Conservation (phyloP, 768 basidiomycete genomes). For the Boletus rubroflammeus region DNA sequence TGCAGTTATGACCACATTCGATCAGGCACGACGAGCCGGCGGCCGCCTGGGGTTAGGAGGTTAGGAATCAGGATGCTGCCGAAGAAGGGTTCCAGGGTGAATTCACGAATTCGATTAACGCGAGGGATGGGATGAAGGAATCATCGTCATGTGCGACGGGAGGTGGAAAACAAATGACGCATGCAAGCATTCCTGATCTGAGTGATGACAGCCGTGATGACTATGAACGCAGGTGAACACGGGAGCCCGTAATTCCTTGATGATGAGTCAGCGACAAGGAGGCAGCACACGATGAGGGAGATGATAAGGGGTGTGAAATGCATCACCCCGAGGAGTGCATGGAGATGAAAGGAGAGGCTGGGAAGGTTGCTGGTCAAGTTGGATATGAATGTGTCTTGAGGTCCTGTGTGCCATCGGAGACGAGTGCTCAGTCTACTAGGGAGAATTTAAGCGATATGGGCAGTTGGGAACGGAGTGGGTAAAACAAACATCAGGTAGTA, state of each 20-base stretch:
- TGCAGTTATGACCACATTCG: conserved; percentile 14
- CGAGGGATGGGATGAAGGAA: no score
- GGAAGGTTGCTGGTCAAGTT: neutral
- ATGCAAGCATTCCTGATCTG: conserved; percentile 14
- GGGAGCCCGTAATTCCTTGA: conserved; percentile 19
- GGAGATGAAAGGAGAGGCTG: conserved; percentile 14
- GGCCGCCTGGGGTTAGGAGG: conserved; percentile 5
- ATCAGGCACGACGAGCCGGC: conserved; percentile 25
- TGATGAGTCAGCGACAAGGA: conserved; percentile 10
- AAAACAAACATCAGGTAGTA: no score
- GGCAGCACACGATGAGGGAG: neutral
- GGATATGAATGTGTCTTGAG: neutral
- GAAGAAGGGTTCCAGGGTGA: conserved; percentile 5
- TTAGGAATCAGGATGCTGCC: conserved; percentile 11
- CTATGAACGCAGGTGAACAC: conserved; percentile 4
- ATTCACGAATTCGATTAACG: neutral
- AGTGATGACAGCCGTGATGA: conserved; percentile 3
- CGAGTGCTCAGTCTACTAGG: no score
- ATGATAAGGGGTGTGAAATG: conserved; percentile 13
- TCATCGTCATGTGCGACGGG: neutral
- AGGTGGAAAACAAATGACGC: neutral
- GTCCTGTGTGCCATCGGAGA: neutral
- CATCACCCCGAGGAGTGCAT: conserved; percentile 20
- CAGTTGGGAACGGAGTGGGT: conserved; percentile 21
- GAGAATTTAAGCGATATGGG: conserved; percentile 13